phyloP scores from a whole-genome alignment of 2,329 filamentous ascomycete species.

The Penicillium fuscoglaucum region DNA sequence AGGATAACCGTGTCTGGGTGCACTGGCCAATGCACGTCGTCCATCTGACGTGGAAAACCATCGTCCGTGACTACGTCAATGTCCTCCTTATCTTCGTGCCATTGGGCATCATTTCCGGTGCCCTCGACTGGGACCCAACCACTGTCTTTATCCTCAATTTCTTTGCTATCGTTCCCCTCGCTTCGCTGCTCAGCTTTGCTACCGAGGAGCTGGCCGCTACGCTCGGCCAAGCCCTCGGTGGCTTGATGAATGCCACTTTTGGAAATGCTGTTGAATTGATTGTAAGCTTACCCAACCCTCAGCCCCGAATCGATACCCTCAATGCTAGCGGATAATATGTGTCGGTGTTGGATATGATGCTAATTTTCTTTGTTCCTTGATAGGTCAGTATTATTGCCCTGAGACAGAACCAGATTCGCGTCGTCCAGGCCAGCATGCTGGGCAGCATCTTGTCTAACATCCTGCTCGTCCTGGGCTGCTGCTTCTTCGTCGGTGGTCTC shows the following conservation, averaged over 20 bases:
- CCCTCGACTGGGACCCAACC: slow-evolving; percentile 58
- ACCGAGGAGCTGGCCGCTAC: slow-evolving; percentile 63
- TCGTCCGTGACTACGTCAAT: slow-evolving; percentile 57
- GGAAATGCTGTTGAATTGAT: slow-evolving; percentile 67
- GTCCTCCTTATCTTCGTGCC: slow-evolving; percentile 65
- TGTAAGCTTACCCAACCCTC: slow-evolving; percentile 55
- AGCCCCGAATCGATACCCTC: background rate
- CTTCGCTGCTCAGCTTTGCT: slow-evolving; percentile 62
- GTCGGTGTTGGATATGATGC: background rate
- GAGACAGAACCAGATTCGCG: slow-evolving; percentile 79
- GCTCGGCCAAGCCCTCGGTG: slow-evolving; percentile 62
- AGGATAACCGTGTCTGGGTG: slow-evolving; percentile 41
- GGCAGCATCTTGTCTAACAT: slow-evolving; percentile 95
- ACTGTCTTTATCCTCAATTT: slow-evolving; percentile 65
- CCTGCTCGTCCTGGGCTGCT: slow-evolving; percentile 80
- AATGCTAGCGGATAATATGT: background rate
- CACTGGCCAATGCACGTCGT: slow-evolving; percentile 42
- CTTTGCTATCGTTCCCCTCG: slow-evolving; percentile 63
- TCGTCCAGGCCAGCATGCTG: slow-evolving; percentile 97
- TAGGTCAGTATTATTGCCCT: slow-evolving; percentile 92
- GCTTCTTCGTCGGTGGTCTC: slow-evolving; percentile 73
- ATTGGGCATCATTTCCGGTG: slow-evolving; percentile 61
- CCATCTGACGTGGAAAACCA: slow-evolving; percentile 46
- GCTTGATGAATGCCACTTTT: slow-evolving; percentile 66
- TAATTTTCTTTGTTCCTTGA: background rate